Conservation (phyloP, 768 basidiomycete species). For the Paxillus rubicundulus region DNA sequence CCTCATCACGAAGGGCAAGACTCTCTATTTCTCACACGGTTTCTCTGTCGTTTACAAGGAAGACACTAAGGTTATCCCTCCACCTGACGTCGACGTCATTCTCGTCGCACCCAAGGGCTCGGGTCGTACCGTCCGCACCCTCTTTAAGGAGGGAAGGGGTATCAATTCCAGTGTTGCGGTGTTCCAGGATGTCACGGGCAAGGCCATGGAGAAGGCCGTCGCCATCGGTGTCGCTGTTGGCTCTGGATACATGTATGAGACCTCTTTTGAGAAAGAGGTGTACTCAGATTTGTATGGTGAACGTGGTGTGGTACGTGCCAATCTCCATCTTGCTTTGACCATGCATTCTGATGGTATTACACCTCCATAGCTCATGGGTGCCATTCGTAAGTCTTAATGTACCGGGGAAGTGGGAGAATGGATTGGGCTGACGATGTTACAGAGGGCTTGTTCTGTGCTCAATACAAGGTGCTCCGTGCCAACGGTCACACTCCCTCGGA, state of each 20-base stretch:
- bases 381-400: slow-evolving; percentile 64
- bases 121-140: slow-evolving; percentile 96
- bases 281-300: slow-evolving; percentile 99
- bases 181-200: slow-evolving; percentile 96
- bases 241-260: slow-evolving; percentile 98
- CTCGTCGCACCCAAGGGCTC: slow-evolving; percentile 99
- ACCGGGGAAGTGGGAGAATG: not conserved
- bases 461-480: slow-evolving; percentile 96
- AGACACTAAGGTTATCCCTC: slow-evolving; percentile 91
- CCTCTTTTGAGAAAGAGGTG: slow-evolving; percentile 99
- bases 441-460: slow-evolving; percentile 99
- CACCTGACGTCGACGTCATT: slow-evolving; percentile 94
- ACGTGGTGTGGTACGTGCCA: slow-evolving; percentile 88
- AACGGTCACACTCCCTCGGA: slow-evolving; percentile 97
- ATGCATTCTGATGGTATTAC: slow-evolving; percentile 7
- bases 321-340: not conserved
- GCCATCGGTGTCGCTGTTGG: slow-evolving; percentile 94
- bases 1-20: slow-evolving; percentile 99
- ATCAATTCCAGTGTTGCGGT: slow-evolving; percentile 95
- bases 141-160: slow-evolving; percentile 99
- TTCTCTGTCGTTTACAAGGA: slow-evolving; percentile 99
- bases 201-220: slow-evolving; percentile 95
- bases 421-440: slow-evolving; percentile 1
- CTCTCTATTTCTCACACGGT: slow-evolving; percentile 99
- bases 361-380: slow-evolving; percentile 81